Percentiles rank a stretch among this genome's conserved stretches.
These are phyloP conservation scores for Myriosclerotinia curreyana DNA, from an alignment of 2,329 filamentous ascomycete species.

Conservation along the genomic window DNA sequence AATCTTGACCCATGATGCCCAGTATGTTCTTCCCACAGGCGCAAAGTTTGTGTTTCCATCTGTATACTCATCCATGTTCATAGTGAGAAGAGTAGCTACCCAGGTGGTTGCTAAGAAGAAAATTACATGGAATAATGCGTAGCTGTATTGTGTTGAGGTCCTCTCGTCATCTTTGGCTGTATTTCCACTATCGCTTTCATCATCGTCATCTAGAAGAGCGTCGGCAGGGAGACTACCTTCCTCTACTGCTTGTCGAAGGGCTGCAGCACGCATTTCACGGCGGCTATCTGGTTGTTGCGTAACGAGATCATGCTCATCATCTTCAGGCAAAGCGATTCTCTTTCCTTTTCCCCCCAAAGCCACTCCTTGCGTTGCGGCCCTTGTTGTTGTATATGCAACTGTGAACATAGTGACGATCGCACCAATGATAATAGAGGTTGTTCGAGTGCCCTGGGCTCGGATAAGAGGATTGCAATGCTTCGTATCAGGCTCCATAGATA, in stretches of 20 bases:
- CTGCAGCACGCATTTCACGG: constrained; percentile 89
- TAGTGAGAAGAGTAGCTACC: constrained; percentile 87
- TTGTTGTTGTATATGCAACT: constrained; percentile 94
- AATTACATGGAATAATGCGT: constrained; percentile 92
- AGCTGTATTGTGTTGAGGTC: constrained; percentile 89
- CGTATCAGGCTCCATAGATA: constrained; percentile 97
- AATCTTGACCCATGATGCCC: constrained; percentile 99
- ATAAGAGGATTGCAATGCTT: constrained; percentile 91
- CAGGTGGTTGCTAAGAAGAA: constrained; percentile 95
- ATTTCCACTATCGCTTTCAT: constrained; percentile 57
- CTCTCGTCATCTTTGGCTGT: constrained; percentile 82
- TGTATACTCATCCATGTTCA: constrained; percentile 66
- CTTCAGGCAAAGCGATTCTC: constrained; percentile 60
- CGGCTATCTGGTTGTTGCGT: constrained; percentile 76
- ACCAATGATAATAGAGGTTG: constrained; percentile 85
- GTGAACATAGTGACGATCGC: constrained; percentile 96
- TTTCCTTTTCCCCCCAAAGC: constrained; percentile 64
- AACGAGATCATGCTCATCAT: constrained; percentile 84
- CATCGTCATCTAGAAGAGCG: constrained; percentile 72
- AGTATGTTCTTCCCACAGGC: constrained; percentile 90
- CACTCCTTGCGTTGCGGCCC: constrained; percentile 86
- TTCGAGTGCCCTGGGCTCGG: constrained; percentile 79
- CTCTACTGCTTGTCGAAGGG: constrained; percentile 85
- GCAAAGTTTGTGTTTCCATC: constrained; percentile 76
- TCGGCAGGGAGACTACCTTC: constrained; percentile 89